phyloP scores from a whole-genome alignment of 352 stramenopile genomes.

The Blastocystis sp. region DNA sequence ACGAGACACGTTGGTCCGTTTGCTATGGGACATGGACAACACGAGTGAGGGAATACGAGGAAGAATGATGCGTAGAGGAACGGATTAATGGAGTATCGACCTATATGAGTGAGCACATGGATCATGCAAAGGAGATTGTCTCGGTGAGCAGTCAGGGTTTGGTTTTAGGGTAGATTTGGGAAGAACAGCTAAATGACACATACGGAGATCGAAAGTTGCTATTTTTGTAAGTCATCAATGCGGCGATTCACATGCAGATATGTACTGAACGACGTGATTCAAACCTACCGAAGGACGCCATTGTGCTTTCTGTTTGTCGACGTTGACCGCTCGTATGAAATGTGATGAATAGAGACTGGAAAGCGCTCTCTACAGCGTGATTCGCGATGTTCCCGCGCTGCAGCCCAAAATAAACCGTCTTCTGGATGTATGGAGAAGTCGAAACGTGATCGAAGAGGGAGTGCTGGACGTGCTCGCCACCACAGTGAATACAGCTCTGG shows the following conservation, averaged over 20 bases:
- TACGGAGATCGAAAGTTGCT: conserved; percentile 22
- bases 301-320: background rate
- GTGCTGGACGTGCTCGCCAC: background rate
- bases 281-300: background rate
- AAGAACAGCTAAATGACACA: conserved; percentile 13
- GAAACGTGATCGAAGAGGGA: background rate
- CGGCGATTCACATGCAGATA: background rate
- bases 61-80: background rate
- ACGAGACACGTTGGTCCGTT: conserved; percentile 6
- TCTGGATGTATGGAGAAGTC: background rate
- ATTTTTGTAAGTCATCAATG: conserved; percentile 1
- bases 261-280: conserved; percentile 41
- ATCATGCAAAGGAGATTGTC: conserved; percentile 31
- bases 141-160: background rate
- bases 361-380: background rate
- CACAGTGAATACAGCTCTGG: conserved; percentile 15
- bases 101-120: conserved; percentile 1
- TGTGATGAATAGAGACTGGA: conserved; percentile 18
- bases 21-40: conserved; percentile 39
- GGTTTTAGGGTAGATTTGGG: conserved; percentile 21
- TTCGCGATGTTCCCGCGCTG: conserved; percentile 36
- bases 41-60: background rate
- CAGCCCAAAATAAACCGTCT: conserved; percentile 10
- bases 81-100: conserved; percentile 2
- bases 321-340: background rate